phyloP scores from a whole-genome alignment of 2,329 filamentous ascomycete species.

The Camptophora hylomeconis region DNA sequence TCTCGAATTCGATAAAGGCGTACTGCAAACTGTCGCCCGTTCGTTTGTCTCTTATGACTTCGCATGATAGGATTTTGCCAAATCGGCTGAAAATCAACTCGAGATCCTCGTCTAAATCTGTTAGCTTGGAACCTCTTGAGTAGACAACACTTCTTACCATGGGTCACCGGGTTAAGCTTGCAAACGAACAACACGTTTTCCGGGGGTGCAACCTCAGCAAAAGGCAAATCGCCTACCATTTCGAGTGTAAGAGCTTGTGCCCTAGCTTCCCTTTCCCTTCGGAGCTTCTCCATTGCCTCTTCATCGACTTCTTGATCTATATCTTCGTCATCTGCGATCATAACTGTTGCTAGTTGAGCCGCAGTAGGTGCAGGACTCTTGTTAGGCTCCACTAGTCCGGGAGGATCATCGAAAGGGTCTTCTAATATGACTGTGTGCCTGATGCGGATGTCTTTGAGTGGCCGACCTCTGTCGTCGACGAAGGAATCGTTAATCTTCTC shows the following conservation, averaged over 20 bases:
- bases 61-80: conserved; percentile 85
- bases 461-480: conserved; percentile 71
- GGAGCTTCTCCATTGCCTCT: conserved; percentile 63
- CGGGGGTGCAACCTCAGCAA: conserved; percentile 91
- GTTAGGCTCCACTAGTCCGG: conserved; percentile 61
- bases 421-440: conserved; percentile 86
- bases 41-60: conserved; percentile 87
- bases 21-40: conserved; percentile 95
- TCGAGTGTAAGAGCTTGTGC: conserved; percentile 91
- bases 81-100: conserved; percentile 96
- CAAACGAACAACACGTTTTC: conserved; percentile 97
- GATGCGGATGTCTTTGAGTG: conserved; percentile 87
- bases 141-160: conserved; percentile 31
- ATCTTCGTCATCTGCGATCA: conserved; percentile 80
- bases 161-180: conserved; percentile 94
- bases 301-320: conserved; percentile 68
- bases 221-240: conserved; percentile 94
- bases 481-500: conserved; percentile 90
- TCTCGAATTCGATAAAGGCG: conserved; percentile 92
- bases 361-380: conserved; percentile 69
- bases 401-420: conserved; percentile 77
- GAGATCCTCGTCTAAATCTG: conserved; percentile 61
- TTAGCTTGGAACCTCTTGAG: conserved; percentile 3
- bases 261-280: conserved; percentile 78
- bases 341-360: conserved; percentile 77